Evolutionary conservation across 2,329 filamentous ascomycete species (phyloP).

Genomic region (Sarocladiaceae sp.): DNA sequence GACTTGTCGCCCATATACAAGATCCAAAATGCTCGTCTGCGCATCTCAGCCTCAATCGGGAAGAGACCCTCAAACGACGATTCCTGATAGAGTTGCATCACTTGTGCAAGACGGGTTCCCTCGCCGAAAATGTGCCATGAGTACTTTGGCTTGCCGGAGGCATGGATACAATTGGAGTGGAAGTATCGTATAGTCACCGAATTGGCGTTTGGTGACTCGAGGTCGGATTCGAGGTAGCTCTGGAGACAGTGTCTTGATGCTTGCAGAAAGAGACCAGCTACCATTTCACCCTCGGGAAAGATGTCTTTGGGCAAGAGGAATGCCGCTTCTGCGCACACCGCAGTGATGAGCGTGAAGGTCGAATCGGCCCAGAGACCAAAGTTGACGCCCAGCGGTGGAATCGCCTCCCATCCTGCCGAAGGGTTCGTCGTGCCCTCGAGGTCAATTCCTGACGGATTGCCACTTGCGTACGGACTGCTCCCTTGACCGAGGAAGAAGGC

Average conservation of each 20-base stretch:
- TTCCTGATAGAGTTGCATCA: constrained; percentile 39
- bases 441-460: neutral
- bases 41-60: constrained; percentile 33
- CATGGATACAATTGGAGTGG: constrained; percentile 41
- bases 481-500: constrained; percentile 24
- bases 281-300: constrained; percentile 31
- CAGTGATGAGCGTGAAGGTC: constrained; percentile 36
- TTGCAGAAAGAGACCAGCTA: constrained; percentile 33
- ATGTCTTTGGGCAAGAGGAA: constrained; percentile 34
- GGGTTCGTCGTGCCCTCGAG: neutral
- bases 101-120: constrained; percentile 35
- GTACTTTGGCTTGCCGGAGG: constrained; percentile 35
- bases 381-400: constrained; percentile 1
- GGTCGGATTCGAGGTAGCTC: constrained; percentile 34
- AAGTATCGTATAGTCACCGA: constrained; percentile 40
- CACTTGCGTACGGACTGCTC: neutral
- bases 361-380: constrained; percentile 30
- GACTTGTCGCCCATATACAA: constrained; percentile 37
- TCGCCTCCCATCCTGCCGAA: neutral
- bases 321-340: constrained; percentile 37
- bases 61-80: constrained; percentile 28
- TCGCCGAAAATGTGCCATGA: constrained; percentile 43
- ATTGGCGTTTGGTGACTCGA: constrained; percentile 36
- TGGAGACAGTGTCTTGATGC: constrained; percentile 33
- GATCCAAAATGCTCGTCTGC: constrained; percentile 33